Conservation (phyloP, 371 early-diverging fungal genomes). For the Rhizopus delemar region DNA sequence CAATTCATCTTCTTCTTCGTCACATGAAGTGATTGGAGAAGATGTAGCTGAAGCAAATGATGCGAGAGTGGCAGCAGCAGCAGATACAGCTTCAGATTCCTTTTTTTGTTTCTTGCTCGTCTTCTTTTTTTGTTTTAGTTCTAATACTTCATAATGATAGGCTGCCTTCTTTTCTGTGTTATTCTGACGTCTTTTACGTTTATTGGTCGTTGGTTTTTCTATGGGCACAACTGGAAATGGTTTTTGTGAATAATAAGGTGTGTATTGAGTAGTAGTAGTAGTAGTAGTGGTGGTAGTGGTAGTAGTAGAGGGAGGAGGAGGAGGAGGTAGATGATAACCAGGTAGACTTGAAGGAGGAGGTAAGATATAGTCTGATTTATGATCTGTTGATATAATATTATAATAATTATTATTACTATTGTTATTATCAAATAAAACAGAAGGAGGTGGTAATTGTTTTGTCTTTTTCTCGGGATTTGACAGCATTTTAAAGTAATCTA, state of each 20-base stretch:
- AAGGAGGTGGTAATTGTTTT: slow-evolving; percentile 33
- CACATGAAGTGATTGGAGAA: not conserved
- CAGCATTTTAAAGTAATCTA: slow-evolving; percentile 15
- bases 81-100: slow-evolving; percentile 37
- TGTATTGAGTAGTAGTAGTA: not conserved
- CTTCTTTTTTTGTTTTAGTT: slow-evolving; percentile 26
- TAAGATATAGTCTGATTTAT: slow-evolving; percentile 37
- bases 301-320: slow-evolving; percentile 16
- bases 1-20: slow-evolving; percentile 10
- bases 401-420: not conserved
- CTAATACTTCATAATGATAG: slow-evolving; percentile 34
- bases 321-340: slow-evolving; percentile 35
- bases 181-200: slow-evolving; percentile 23
- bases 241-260: not conserved
- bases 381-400: not conserved
- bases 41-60: slow-evolving; percentile 38
- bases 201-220: slow-evolving; percentile 14
- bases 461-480: slow-evolving; percentile 24
- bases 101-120: slow-evolving; percentile 24
- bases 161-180: slow-evolving; percentile 10
- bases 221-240: slow-evolving; percentile 5
- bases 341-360: slow-evolving; percentile 45
- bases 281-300: slow-evolving; percentile 16
- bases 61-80: slow-evolving; percentile 50
- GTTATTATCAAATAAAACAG: slow-evolving; percentile 25